These are phyloP conservation scores for Macadamia tetraphylla DNA, from an alignment of 164 flowering plant species.

Conservation along the genomic window DNA sequence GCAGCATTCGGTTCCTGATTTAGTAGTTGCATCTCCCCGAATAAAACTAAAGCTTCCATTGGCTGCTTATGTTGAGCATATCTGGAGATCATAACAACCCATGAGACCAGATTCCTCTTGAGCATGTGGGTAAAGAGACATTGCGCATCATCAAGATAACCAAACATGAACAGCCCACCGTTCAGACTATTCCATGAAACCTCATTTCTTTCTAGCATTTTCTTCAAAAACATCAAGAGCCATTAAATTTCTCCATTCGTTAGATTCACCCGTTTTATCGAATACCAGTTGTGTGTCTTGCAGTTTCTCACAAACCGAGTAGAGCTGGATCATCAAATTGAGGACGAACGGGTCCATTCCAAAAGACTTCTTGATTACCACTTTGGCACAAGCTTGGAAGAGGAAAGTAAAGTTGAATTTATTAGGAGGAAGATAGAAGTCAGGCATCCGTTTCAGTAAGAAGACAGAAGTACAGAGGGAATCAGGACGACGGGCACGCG, in stretches of 20 bases:
- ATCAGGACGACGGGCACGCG: constrained; percentile 8
- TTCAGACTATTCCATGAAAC: constrained; percentile 28
- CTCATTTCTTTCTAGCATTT: constrained; percentile 23
- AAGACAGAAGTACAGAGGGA: constrained; percentile 3
- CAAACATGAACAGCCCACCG: constrained; percentile 20
- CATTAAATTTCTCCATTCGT: constrained; percentile 15
- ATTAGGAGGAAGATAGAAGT: constrained; percentile 9
- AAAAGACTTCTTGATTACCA: constrained; percentile 14
- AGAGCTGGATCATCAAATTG: constrained; percentile 15
- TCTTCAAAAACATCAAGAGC: constrained; percentile 17
- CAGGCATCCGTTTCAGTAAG: constrained; percentile 7
- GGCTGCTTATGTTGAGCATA: constrained; percentile 22
- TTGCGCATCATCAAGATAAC: constrained; percentile 17
- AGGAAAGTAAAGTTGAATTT: constrained; percentile 16
- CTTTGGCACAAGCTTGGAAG: constrained; percentile 10
- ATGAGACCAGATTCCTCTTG: constrained; percentile 20
- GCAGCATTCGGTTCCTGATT: constrained; percentile 18
- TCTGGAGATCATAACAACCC: constrained; percentile 32
- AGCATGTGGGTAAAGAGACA: constrained; percentile 22
- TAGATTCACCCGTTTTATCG: constrained; percentile 14
- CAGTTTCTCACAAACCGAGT: constrained; percentile 18
- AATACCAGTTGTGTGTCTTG: constrained; percentile 4
- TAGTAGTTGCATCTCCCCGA: constrained; percentile 22
- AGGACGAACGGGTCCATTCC: constrained; percentile 8
- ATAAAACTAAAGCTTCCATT: constrained; percentile 22